A percentile compares a stretch with the other conserved stretches of the same genome.
Evolutionary conservation across 306 rosid genomes (phyloP).

Genomic region (Elaeagnus macrophylla): DNA sequence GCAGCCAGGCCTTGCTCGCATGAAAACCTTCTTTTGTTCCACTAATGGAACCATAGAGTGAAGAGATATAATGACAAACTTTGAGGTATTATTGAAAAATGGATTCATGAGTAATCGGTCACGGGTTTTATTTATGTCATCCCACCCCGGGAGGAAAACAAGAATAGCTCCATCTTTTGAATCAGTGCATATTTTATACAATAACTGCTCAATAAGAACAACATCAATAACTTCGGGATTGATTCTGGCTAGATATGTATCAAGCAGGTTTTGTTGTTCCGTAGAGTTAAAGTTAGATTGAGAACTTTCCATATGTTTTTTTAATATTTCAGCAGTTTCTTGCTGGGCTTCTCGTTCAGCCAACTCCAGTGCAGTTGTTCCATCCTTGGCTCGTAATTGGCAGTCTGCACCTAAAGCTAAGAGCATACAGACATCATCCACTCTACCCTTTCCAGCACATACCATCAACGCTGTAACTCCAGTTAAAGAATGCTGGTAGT

Average conservation of each 20-base stretch:
- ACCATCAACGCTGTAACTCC: slow-evolving; percentile 83
- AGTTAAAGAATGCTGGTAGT: slow-evolving; percentile 74
- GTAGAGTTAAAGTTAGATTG: slow-evolving; percentile 39
- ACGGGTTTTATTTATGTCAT: slow-evolving; percentile 70
- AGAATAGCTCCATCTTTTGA: slow-evolving; percentile 86
- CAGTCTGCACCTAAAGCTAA: slow-evolving; percentile 73
- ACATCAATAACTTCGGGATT: slow-evolving; percentile 63
- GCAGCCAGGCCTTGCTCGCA: slow-evolving; percentile 49
- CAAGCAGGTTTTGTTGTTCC: slow-evolving; percentile 37
- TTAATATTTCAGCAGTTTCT: slow-evolving; percentile 53
- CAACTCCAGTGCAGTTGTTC: slow-evolving; percentile 54
- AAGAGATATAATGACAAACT: slow-evolving; percentile 48
- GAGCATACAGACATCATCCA: slow-evolving; percentile 68
- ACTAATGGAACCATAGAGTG: slow-evolving; percentile 78
- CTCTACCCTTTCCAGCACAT: slow-evolving; percentile 83
- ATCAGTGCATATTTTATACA: slow-evolving; percentile 62
- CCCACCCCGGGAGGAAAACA: slow-evolving; percentile 97
- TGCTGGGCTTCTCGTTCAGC: slow-evolving; percentile 53
- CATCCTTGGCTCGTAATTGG: slow-evolving; percentile 57
- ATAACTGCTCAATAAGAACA: slow-evolving; percentile 58
- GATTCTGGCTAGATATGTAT: slow-evolving; percentile 45
- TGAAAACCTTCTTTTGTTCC: slow-evolving; percentile 79
- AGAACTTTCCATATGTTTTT: slow-evolving; percentile 38
- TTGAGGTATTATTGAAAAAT: slow-evolving; percentile 43
- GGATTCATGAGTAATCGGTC: slow-evolving; percentile 47